Conservation (phyloP, 2,329 filamentous ascomycete genomes). For the Venturia oleaginea region DNA sequence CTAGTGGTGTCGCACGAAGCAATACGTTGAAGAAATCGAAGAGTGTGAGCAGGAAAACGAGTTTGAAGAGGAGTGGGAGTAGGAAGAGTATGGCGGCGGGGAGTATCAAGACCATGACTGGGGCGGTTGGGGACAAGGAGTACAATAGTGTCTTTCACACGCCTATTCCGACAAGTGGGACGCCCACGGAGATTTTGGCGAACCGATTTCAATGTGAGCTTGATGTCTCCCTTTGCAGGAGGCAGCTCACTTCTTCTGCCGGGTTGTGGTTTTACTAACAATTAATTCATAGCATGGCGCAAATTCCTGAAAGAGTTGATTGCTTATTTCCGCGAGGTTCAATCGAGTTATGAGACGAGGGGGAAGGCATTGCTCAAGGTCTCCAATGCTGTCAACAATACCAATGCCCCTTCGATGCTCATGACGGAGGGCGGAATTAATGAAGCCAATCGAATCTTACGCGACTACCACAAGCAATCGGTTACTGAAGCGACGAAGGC, state of each 20-base stretch:
- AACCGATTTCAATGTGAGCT: slow-evolving; percentile 76
- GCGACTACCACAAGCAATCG: slow-evolving; percentile 72
- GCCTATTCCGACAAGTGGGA: slow-evolving; percentile 78
- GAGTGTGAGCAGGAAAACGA: slow-evolving; percentile 64
- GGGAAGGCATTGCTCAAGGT: slow-evolving; percentile 76
- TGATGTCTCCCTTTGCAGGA: not conserved
- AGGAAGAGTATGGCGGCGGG: slow-evolving; percentile 74
- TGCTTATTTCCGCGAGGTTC: slow-evolving; percentile 85
- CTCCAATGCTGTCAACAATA: slow-evolving; percentile 76
- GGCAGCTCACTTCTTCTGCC: too few species aligned
- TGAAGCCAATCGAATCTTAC: slow-evolving; percentile 73
- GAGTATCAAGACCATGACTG: slow-evolving; percentile 52
- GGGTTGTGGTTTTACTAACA: not conserved
- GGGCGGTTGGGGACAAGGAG: slow-evolving; percentile 58
- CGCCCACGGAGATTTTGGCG: slow-evolving; percentile 78
- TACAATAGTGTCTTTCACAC: slow-evolving; percentile 79
- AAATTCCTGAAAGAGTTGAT: slow-evolving; percentile 94
- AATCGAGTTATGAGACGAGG: slow-evolving; percentile 77
- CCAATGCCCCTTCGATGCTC: slow-evolving; percentile 64
- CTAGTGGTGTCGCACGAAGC: slow-evolving; percentile 22
- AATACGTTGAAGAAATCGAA: slow-evolving; percentile 85
- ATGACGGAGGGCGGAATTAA: slow-evolving; percentile 74
- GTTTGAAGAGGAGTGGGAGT: slow-evolving; percentile 71
- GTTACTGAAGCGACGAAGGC: slow-evolving; percentile 79
- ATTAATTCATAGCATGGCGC: slow-evolving; percentile 61